phyloP scores from a whole-genome alignment of 1,284 basidiomycete genomes.

The Hortiboletus rubellus region DNA sequence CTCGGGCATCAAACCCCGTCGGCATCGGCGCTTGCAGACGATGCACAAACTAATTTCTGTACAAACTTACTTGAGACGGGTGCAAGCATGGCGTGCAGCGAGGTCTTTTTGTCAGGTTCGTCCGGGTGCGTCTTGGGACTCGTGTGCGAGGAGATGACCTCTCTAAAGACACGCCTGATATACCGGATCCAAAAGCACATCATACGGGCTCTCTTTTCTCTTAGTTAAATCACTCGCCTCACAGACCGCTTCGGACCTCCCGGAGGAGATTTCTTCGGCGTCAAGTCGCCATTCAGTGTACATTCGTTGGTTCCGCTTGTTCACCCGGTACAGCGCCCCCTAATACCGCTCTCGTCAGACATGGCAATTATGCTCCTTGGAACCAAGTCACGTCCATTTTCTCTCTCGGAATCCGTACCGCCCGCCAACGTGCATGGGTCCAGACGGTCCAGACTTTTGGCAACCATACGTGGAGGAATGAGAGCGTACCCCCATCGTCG shows the following conservation, averaged over 20 bases:
- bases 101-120: conserved; percentile 58
- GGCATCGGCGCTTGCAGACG: conserved; percentile 71
- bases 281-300: conserved; percentile 64
- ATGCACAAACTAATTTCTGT: conserved; percentile 60
- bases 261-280: conserved; percentile 61
- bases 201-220: conserved; percentile 42
- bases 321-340: not conserved
- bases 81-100: conserved; percentile 66
- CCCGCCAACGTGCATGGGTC: conserved; percentile 74
- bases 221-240: conserved; percentile 15
- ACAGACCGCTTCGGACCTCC: conserved; percentile 55
- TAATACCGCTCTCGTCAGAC: conserved; percentile 44
- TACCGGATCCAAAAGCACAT: conserved; percentile 65
- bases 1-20: conserved; percentile 25
- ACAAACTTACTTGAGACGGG: conserved; percentile 72
- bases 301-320: conserved; percentile 19
- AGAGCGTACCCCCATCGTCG: conserved; percentile 63
- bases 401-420: conserved; percentile 76
- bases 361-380: conserved; percentile 73
- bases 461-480: conserved; percentile 86
- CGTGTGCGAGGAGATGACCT: not conserved
- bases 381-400: conserved; percentile 77
- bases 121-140: conserved; percentile 57
- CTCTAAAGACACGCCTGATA: conserved; percentile 54
- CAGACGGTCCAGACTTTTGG: conserved; percentile 87